Evolutionary conservation across 2,329 filamentous ascomycete species (phyloP), one percentile per base, ranked within the genome.

Genomic region (Beauveria medogensis): DNA sequence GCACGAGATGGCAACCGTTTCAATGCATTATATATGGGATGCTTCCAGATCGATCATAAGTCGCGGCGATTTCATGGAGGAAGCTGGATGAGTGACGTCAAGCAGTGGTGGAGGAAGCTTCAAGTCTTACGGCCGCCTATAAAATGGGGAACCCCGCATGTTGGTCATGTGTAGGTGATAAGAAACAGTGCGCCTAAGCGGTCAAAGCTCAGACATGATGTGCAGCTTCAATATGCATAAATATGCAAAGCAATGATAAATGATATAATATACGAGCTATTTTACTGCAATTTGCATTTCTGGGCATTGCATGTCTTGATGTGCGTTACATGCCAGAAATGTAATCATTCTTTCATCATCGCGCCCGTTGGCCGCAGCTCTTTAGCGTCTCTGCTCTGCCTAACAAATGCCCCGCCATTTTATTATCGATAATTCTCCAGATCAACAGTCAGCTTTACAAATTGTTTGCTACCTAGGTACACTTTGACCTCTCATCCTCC

Each of bases 351-450:
- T 28, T 55, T 46, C 37, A 28, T 43, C 26, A 14, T 18, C 26
- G 20, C 37, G n/a, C 18, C 40, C 26, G 34, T 22, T 24, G 41
- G 55, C 22, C 46, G 48, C 48, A 46, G 37, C 24, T 30, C 48
- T 43, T 37, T 59, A 59, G 56, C 56, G 56, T 53, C 56, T 53
- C 56, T 53, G 48, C 56, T 53, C 56, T 53, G 48, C 56, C 48
- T 46, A 59, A 53, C 26, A 46, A 52, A 34, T 59, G 56, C 56
- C 56, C 56, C 56, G 56, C 56, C 56, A 59, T 37, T n/a, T 24
- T 26, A 48, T 54, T 55, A 55, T 55, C 58, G 52, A 60, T 60
- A 47, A 30, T 51, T 6, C 24, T 54, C 51, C 34, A 44, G 37
- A 34, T 2, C 40, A 43, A 50, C 34, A 43, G 59, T 24, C 46